Evolutionary conservation across 805 yeast genomes (phyloP).

Genomic region (Candida jianshihensis): DNA sequence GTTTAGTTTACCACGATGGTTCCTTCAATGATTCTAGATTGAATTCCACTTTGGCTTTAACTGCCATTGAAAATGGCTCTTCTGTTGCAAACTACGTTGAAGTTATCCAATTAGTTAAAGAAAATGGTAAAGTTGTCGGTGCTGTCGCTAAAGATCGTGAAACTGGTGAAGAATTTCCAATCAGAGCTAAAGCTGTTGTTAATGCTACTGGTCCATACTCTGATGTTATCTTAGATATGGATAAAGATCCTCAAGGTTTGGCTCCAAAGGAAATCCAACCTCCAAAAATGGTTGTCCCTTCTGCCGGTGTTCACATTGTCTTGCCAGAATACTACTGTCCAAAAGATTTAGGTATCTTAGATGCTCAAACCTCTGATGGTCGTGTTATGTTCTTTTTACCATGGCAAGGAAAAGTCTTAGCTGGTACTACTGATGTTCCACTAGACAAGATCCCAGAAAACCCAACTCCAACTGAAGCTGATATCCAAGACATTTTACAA

Average conservation of each 20-base stretch:
- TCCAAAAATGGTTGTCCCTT: conserved; percentile 86
- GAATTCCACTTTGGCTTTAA: conserved; percentile 77
- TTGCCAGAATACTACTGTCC: conserved; percentile 93
- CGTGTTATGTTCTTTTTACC: conserved; percentile 96
- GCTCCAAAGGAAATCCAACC: conserved; percentile 44
- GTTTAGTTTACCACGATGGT: conserved; percentile 93
- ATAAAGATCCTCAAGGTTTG: conserved; percentile 57
- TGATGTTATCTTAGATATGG: conserved; percentile 82
- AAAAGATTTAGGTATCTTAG: conserved; percentile 77
- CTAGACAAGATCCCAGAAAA: conserved; percentile 59
- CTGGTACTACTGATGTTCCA: conserved; percentile 95
- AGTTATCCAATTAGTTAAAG: conserved; percentile 69
- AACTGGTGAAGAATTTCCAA: conserved; percentile 53
- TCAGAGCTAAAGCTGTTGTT: conserved; percentile 68
- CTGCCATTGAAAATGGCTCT: conserved; percentile 85
- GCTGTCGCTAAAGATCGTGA: conserved; percentile 69
- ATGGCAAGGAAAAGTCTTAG: conserved; percentile 95
- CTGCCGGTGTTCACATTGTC: conserved; percentile 89
- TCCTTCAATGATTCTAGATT: conserved; percentile 88
- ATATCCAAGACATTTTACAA: conserved; percentile 76
- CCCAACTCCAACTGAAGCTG: conserved; percentile 84
- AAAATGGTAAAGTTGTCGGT: conserved; percentile 59
- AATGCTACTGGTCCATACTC: conserved; percentile 95
- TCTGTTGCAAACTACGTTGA: conserved; percentile 83
- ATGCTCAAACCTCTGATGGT: conserved; percentile 90